Evolutionary conservation across 2,329 filamentous ascomycete species (phyloP).

Genomic region (Cladosporium sp.): DNA sequence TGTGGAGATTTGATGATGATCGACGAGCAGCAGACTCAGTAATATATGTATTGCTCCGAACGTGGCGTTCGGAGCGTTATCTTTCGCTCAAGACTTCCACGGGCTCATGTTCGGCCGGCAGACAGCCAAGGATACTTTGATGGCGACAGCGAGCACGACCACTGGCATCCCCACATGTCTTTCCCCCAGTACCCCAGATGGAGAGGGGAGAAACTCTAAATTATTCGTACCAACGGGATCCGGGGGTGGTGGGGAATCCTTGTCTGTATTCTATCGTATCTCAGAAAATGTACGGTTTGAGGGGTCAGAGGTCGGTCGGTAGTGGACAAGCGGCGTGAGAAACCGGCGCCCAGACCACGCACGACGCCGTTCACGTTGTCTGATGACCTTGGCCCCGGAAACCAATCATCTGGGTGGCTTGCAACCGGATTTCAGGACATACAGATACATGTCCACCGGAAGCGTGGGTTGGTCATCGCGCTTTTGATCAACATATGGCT

Average conservation of each 20-base stretch:
- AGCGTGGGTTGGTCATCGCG: not conserved
- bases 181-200: not conserved
- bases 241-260: not conserved
- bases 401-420: not conserved
- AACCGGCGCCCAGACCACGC: not conserved
- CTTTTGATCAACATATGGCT: not conserved
- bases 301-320: no score
- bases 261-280: no score
- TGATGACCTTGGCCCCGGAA: not conserved
- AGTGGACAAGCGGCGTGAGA: not conserved
- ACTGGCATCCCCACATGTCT: not conserved
- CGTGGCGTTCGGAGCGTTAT: not conserved
- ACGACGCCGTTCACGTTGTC: not conserved
- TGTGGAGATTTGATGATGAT: not conserved
- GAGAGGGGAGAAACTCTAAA: not conserved
- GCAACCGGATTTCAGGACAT: not conserved
- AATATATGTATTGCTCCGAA: slow-evolving; percentile 1
- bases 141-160: not conserved
- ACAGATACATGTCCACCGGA: not conserved
- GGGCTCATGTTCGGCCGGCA: not conserved
- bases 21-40: not conserved
- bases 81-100: not conserved
- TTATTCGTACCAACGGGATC: not conserved
- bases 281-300: not conserved
- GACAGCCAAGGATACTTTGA: not conserved